Conservation (phyloP, 2,329 filamentous ascomycete genomes). For the Dactylonectria macrodidyma region DNA sequence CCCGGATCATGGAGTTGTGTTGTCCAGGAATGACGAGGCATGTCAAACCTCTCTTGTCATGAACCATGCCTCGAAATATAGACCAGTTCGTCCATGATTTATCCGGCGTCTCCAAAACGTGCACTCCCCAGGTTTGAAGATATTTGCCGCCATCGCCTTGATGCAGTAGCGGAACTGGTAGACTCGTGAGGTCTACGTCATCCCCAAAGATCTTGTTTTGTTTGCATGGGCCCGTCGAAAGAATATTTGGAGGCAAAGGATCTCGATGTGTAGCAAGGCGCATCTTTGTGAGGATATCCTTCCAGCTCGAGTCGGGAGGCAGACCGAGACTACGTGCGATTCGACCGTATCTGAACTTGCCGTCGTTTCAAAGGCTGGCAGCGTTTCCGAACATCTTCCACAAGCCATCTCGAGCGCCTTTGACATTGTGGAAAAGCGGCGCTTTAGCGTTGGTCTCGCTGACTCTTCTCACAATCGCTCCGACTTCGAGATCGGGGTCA, state of each 20-base stretch:
- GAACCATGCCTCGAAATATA: slow-evolving; percentile 62
- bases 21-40: slow-evolving; percentile 57
- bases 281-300: too few relatives aligned
- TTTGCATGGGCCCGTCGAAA: slow-evolving; percentile 7
- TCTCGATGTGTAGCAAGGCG: too few relatives aligned
- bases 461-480: slow-evolving; percentile 62
- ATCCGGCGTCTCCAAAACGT: slow-evolving; percentile 61
- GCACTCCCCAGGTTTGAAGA: slow-evolving; percentile 65
- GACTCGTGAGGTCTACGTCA: slow-evolving; percentile 41
- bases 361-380: slow-evolving; percentile 13
- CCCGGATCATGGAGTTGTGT: slow-evolving; percentile 55
- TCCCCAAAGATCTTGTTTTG: slow-evolving; percentile 22
- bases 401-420: slow-evolving; percentile 60
- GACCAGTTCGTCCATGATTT: slow-evolving; percentile 65
- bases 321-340: slow-evolving; percentile 11
- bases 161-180: too few relatives aligned
- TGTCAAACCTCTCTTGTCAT: too few relatives aligned
- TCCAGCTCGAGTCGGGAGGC: slow-evolving; percentile 6
- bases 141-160: slow-evolving; percentile 68
- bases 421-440: slow-evolving; percentile 67
- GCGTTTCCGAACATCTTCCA: slow-evolving; percentile 21
- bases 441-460: slow-evolving; percentile 63
- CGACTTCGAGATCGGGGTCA: slow-evolving; percentile 62
- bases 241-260: too few relatives aligned
- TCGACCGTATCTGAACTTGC: too few relatives aligned